Percentiles rank a stretch among this genome's conserved stretches.
Evolutionary conservation across 805 yeast genomes (phyloP).

Genomic region (Hanseniaspora occidentalis): DNA sequence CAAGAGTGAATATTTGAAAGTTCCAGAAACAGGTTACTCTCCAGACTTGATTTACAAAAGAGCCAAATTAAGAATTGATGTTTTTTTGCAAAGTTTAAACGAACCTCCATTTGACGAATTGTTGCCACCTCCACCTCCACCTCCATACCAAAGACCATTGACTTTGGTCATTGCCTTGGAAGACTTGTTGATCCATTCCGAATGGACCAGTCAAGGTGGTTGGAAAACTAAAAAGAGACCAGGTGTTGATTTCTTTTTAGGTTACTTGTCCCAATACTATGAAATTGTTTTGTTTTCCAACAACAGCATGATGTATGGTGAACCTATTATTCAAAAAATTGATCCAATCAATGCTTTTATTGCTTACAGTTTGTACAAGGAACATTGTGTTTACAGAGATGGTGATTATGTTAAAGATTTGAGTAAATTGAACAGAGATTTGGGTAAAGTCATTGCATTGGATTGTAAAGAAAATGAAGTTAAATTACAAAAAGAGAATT

Average conservation of each 20-base stretch:
- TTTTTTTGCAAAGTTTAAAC: conserved; percentile 69
- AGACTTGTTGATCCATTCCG: conserved; percentile 80
- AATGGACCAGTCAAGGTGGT: conserved; percentile 84
- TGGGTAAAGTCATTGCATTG: conserved; percentile 63
- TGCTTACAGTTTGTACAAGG: conserved; percentile 78
- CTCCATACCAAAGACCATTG: conserved; percentile 82
- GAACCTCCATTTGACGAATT: conserved; percentile 92
- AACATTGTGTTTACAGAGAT: conserved; percentile 75
- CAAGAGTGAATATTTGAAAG: conserved; percentile 28
- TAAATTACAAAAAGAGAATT: conserved; percentile 71
- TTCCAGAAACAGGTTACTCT: conserved; percentile 43
- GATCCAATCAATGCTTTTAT: conserved; percentile 90
- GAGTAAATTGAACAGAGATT: conserved; percentile 80
- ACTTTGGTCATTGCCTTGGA: conserved; percentile 85
- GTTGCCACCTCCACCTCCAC: conserved; percentile 84
- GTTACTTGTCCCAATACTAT: conserved; percentile 87
- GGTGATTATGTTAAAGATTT: conserved; percentile 86
- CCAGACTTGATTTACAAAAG: conserved; percentile 57
- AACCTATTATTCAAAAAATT: conserved; percentile 70
- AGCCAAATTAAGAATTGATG: conserved; percentile 55
- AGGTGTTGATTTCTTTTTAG: conserved; percentile 92
- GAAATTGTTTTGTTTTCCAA: conserved; percentile 88
- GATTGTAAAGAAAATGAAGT: conserved; percentile 67
- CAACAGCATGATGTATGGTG: conserved; percentile 75
- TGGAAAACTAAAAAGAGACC: conserved; percentile 99